Percentiles rank a stretch among this genome's conserved stretches.
Evolutionary conservation across 176 grass and related monocot species (phyloP).

Genomic region (Cymbopogon citratus): DNA sequence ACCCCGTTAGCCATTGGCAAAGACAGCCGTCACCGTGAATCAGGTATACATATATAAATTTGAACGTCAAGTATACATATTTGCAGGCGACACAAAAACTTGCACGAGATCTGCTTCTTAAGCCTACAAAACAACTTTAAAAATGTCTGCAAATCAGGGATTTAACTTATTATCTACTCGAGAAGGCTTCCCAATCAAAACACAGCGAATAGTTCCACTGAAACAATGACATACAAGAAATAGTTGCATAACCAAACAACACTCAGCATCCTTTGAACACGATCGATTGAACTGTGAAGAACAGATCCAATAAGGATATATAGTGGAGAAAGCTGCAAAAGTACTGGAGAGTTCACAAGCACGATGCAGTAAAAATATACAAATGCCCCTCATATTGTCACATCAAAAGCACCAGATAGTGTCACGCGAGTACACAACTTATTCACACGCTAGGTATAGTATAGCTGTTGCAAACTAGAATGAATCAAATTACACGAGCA

Average conservation of each 20-base stretch:
- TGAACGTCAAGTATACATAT: too few relatives aligned
- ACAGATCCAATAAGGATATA: not conserved
- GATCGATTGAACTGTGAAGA: not conserved
- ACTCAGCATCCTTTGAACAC: not conserved
- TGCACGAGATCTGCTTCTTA: not conserved
- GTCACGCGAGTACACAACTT: conserved; percentile 15
- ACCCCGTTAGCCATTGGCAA: too few relatives aligned
- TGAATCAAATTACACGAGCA: conserved; percentile 14
- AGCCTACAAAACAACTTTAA: not conserved
- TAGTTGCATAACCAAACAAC: not conserved
- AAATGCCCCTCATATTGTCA: not conserved
- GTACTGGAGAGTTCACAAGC: not conserved
- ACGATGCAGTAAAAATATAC: conserved; percentile 7
- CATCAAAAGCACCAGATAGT: not conserved
- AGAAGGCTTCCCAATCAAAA: not conserved
- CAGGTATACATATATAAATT: too few relatives aligned
- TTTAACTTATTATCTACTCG: not conserved
- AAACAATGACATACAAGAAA: not conserved
- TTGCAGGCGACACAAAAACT: not conserved
- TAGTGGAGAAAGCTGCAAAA: not conserved
- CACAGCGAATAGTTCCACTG: not conserved
- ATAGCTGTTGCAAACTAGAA: conserved; percentile 34
- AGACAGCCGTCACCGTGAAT: too few relatives aligned
- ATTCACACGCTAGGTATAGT: conserved; percentile 39
- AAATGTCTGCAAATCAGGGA: too few relatives aligned